These are phyloP conservation scores for Cytospora chrysosperma DNA, from an alignment of 2,329 filamentous ascomycete species.

Conservation along the genomic window DNA sequence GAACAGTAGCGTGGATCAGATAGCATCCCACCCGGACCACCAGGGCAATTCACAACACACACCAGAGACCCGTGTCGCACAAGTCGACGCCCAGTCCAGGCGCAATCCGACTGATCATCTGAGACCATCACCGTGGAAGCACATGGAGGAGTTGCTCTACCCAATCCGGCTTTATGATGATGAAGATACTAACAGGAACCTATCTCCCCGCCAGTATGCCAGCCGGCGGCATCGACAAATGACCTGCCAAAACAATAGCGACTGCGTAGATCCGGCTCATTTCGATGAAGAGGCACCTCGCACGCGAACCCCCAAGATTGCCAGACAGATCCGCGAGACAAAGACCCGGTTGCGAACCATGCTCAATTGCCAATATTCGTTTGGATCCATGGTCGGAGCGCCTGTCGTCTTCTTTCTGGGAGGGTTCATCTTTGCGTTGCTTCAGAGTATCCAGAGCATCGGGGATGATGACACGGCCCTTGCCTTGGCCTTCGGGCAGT, in stretches of 20 bases:
- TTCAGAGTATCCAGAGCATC: conserved; percentile 25
- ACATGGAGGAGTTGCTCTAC: conserved; percentile 30
- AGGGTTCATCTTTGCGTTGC: conserved; percentile 29
- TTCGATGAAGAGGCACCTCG: conserved; percentile 15
- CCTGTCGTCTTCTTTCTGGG: conserved; percentile 32
- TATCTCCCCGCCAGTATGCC: conserved; percentile 27
- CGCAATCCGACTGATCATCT: neutral
- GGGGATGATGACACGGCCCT: conserved; percentile 26
- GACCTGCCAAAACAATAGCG: neutral
- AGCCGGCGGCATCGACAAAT: neutral
- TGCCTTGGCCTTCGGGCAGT: conserved; percentile 15
- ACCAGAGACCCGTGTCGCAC: neutral
- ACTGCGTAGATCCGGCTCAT: conserved; percentile 10
- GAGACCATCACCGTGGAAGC: conserved; percentile 29
- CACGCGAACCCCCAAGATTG: conserved; percentile 9
- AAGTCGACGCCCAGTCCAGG: neutral
- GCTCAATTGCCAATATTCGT: conserved; percentile 30
- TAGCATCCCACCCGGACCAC: neutral
- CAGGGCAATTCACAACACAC: neutral
- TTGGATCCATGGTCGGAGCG: conserved; percentile 30
- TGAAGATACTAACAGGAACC: conserved; percentile 11
- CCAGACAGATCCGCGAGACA: conserved; percentile 19
- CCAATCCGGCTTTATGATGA: conserved; percentile 27
- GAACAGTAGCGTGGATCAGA: neutral
- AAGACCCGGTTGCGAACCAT: conserved; percentile 29